A percentile compares a stretch with the other conserved stretches of the same genome.
These are phyloP conservation scores for Sporothrix protearum DNA, from an alignment of 2,329 filamentous ascomycete species.

Conservation along the genomic window DNA sequence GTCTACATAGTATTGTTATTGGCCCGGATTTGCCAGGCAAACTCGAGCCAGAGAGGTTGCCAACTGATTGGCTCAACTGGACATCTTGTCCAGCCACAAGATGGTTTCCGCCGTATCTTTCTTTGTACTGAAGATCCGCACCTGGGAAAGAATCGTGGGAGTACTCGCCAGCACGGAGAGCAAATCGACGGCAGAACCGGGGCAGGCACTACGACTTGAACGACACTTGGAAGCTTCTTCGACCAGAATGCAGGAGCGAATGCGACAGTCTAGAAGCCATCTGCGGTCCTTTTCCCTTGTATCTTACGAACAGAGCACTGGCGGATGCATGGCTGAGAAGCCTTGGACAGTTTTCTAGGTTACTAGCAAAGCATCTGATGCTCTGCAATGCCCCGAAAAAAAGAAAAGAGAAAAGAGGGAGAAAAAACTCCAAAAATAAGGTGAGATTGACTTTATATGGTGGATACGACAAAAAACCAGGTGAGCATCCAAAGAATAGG, in stretches of 20 bases:
- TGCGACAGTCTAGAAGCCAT: background rate
- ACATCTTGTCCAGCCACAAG: background rate
- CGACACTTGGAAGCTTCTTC: background rate
- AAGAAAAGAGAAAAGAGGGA: too few relatives aligned
- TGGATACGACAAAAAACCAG: background rate
- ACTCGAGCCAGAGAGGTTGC: background rate
- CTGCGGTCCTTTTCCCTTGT: background rate
- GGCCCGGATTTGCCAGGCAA: background rate
- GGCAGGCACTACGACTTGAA: background rate
- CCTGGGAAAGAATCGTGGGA: background rate
- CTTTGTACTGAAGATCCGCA: too few relatives aligned
- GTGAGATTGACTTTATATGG: background rate
- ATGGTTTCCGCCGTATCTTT: background rate
- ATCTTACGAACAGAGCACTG: background rate
- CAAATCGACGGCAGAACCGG: background rate
- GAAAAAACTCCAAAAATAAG: background rate
- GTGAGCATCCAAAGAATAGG: background rate
- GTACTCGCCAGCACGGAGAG: conserved; percentile 2
- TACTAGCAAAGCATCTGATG: background rate
- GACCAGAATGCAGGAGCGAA: background rate
- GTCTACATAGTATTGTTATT: background rate
- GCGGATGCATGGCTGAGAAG: background rate
- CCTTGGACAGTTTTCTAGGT: background rate
- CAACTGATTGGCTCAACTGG: background rate
- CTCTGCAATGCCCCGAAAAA: too few relatives aligned